Conservation (phyloP, 2,329 filamentous ascomycete species). For the Aspergillus fructus region DNA sequence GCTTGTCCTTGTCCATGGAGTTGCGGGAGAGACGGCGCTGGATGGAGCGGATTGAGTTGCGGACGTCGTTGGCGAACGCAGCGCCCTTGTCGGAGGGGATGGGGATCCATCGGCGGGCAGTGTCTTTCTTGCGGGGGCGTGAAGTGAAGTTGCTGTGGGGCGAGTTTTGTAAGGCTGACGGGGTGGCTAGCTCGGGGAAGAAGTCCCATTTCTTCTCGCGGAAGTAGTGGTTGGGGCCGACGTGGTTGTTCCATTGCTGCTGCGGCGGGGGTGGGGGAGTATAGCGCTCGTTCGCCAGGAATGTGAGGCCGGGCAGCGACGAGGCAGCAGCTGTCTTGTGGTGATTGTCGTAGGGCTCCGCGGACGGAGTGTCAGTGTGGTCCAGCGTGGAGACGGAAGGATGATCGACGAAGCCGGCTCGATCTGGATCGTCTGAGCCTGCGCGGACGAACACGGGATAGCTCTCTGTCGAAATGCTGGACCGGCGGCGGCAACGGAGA, state of each 20-base stretch:
- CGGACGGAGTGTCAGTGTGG: neutral
- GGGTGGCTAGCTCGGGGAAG: conserved; percentile 39
- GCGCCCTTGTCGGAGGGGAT: conserved; percentile 24
- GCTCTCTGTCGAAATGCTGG: conserved; percentile 27
- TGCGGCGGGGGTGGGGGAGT: conserved; percentile 17
- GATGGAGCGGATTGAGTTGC: conserved; percentile 37
- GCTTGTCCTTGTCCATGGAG: conserved; percentile 20
- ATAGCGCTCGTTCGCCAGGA: conserved; percentile 26
- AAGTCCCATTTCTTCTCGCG: conserved; percentile 44
- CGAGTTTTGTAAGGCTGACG: conserved; percentile 23
- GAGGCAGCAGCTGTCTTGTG: neutral
- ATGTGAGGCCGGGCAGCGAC: conserved; percentile 1
- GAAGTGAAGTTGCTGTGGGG: conserved; percentile 8
- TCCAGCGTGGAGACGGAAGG: conserved; percentile 19
- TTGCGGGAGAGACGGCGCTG: conserved; percentile 31
- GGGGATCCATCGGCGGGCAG: conserved; percentile 25
- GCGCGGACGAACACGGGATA: conserved; percentile 34
- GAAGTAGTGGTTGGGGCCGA: conserved; percentile 37
- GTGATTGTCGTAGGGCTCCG: conserved; percentile 8
- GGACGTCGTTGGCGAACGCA: conserved; percentile 26
- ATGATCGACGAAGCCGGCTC: conserved; percentile 27
- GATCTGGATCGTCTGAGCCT: conserved; percentile 30
- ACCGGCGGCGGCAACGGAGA: conserved; percentile 6
- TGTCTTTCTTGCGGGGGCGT: conserved; percentile 25
- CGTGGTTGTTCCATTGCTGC: conserved; percentile 21